Base-by-base conservation (phyloP, 1,284 basidiomycete species). In the Blastosporella zonata region DNA sequence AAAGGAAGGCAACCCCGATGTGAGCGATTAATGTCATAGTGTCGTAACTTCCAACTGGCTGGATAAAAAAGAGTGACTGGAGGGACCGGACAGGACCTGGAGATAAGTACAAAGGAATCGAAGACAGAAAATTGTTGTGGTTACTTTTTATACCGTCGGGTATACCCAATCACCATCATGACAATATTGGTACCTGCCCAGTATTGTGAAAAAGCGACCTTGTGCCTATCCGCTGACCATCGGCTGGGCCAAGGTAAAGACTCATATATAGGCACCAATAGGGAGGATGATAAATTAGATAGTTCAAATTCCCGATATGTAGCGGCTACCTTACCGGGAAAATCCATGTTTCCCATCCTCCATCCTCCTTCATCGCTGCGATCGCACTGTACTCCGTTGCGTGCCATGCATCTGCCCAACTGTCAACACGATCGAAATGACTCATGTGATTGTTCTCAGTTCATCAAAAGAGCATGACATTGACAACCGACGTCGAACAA, bases 11-110 rank as follows among this genome's bases (percentile, higher is more conserved):
- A 29, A 58, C 53, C 42, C 60, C 58, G 52, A 67, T 36, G 49
- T 59, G 64, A 45, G 58, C 46, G 55, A 66, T 55, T 47, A 64
- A 49, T 47, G 63, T 52, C 67, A 67, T 67, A 13, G 17, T 55
- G 50, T 55, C 27, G 17, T 44, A 27, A 31, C n/a, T n/a, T 47
- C 51, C 33, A 31, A n/a, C n/a, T n/a, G n/a, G n/a, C 42, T 13
- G 12, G 29, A 31, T 44, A 34, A 17, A 49, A 55, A 50, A 40
- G 54, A 57, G 46, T 49, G 55, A 55, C 47, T 44, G 29, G 12
- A 28, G 28, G 17, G 23, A 28, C 21, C 43, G 20, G 35, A 37
- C 23, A 18, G 40, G 40, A 10, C 22, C n/a, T 36, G 7, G 38
- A 36, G 4, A 29, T 27, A 31, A 13, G 27, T 22, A 41, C 18